These are phyloP conservation scores for Oligophagozyma castellii DNA, from an alignment of 1,139 yeast species.

Conservation along the genomic window DNA sequence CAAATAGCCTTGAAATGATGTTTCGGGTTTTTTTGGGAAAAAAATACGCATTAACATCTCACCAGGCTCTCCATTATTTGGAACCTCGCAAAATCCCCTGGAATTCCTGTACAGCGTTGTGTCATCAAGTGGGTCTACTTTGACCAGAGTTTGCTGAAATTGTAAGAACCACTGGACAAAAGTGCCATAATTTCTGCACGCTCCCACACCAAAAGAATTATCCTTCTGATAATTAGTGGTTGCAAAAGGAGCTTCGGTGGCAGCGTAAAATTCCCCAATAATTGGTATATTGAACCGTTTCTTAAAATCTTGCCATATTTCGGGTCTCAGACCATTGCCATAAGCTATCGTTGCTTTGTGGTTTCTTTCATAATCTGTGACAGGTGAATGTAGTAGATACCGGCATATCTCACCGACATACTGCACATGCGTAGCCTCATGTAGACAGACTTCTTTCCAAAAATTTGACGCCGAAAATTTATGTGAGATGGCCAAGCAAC, in stretches of 20 bases:
- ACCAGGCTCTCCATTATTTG: conserved; percentile 59
- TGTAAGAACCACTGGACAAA: conserved; percentile 41
- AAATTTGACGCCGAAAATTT: conserved; percentile 76
- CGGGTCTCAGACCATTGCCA: conserved; percentile 91
- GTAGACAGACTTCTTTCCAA: conserved; percentile 77
- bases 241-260: conserved; percentile 88
- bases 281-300: conserved; percentile 58
- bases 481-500: conserved; percentile 61
- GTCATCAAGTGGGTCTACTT: conserved; percentile 75
- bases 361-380: conserved; percentile 46
- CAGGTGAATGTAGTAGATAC: conserved; percentile 57
- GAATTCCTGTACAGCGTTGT: conserved; percentile 59
- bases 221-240: conserved; percentile 74
- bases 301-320: conserved; percentile 78
- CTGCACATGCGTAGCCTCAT: conserved; percentile 69
- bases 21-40: conserved; percentile 47
- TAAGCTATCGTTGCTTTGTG: conserved; percentile 64
- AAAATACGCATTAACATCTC: conserved; percentile 70
- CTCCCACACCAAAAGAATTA: conserved; percentile 75
- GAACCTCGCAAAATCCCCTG: conserved; percentile 42
- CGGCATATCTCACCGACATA: conserved; percentile 96
- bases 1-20: conserved; percentile 82
- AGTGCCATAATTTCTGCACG: conserved; percentile 74
- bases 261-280: conserved; percentile 86
- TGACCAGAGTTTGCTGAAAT: conserved; percentile 48